phyloP scores from a whole-genome alignment of 495 filamentous ascomycete genomes.

The Penicillium fimorum region DNA sequence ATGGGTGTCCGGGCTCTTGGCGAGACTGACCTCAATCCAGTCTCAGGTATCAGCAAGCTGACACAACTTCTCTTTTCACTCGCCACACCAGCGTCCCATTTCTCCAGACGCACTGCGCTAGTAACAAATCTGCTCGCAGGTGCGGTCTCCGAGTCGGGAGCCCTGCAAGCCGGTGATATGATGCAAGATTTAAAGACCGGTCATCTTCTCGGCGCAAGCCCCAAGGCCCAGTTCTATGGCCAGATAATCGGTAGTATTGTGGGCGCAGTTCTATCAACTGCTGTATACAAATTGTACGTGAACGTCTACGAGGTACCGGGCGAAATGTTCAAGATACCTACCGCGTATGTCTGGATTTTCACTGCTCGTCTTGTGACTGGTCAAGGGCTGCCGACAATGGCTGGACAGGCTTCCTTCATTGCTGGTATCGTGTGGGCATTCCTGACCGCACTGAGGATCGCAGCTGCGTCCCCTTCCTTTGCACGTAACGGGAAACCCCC shows the following conservation, averaged over 20 bases:
- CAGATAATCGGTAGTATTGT: slow-evolving; percentile 87
- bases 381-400: slow-evolving; percentile 80
- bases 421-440: slow-evolving; percentile 68
- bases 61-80: slow-evolving; percentile 94
- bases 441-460: slow-evolving; percentile 66
- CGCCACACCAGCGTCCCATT: slow-evolving; percentile 73
- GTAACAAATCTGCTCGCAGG: slow-evolving; percentile 92
- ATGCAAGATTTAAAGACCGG: slow-evolving; percentile 99
- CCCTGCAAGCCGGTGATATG: slow-evolving; percentile 92
- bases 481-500: slow-evolving; percentile 23
- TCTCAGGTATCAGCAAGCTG: slow-evolving; percentile 93
- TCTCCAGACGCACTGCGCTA: slow-evolving; percentile 59
- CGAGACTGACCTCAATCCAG: slow-evolving; percentile 95
- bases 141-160: slow-evolving; percentile 84
- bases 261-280: slow-evolving; percentile 83
- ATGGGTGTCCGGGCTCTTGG: slow-evolving; percentile 95
- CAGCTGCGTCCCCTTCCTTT: slow-evolving; percentile 40
- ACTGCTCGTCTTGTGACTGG: slow-evolving; percentile 94
- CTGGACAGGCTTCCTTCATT: slow-evolving; percentile 69
- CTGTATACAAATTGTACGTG: slow-evolving; percentile 90
- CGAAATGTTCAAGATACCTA: slow-evolving; percentile 88
- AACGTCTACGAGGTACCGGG: slow-evolving; percentile 85
- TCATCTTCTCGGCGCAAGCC: slow-evolving; percentile 85
- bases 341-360: slow-evolving; percentile 94
- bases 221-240: slow-evolving; percentile 94